Conservation (phyloP, 306 rosid genomes). For the Datisca glomerata region DNA sequence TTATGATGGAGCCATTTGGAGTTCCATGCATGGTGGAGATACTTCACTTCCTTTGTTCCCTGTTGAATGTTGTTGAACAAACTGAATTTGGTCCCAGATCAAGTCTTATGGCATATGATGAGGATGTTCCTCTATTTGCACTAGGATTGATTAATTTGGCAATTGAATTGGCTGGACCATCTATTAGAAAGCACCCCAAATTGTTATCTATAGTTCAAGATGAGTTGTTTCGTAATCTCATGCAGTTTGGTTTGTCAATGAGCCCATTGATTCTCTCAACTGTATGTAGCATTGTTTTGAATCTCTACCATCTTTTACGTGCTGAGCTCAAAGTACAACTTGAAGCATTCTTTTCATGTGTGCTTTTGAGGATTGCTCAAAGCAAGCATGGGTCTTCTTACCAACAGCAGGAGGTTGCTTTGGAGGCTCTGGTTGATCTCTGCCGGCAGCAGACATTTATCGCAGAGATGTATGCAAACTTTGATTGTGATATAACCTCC, state of each 20-base stretch:
- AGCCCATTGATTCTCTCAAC: slow-evolving; percentile 80
- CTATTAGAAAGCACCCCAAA: slow-evolving; percentile 59
- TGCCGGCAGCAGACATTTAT: slow-evolving; percentile 79
- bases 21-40: slow-evolving; percentile 95
- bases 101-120: slow-evolving; percentile 66
- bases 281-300: slow-evolving; percentile 75
- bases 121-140: slow-evolving; percentile 82
- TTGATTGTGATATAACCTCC: slow-evolving; percentile 87
- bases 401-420: slow-evolving; percentile 91
- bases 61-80: slow-evolving; percentile 59
- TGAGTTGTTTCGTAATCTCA: slow-evolving; percentile 69
- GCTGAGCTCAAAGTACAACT: slow-evolving; percentile 72
- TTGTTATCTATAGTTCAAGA: slow-evolving; percentile 70
- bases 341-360: slow-evolving; percentile 87
- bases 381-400: slow-evolving; percentile 78
- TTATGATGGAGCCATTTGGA: slow-evolving; percentile 76
- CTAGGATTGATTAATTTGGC: slow-evolving; percentile 68
- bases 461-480: slow-evolving; percentile 93
- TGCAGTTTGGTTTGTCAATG: slow-evolving; percentile 80
- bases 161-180: slow-evolving; percentile 77
- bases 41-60: slow-evolving; percentile 68
- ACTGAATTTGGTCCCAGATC: slow-evolving; percentile 50
- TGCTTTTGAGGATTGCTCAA: slow-evolving; percentile 81
- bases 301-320: slow-evolving; percentile 68
- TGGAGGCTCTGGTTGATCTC: slow-evolving; percentile 92